These are phyloP conservation scores for Xylaria hypoxylon DNA, from an alignment of 2,329 filamentous ascomycete genomes.

Conservation along the genomic window DNA sequence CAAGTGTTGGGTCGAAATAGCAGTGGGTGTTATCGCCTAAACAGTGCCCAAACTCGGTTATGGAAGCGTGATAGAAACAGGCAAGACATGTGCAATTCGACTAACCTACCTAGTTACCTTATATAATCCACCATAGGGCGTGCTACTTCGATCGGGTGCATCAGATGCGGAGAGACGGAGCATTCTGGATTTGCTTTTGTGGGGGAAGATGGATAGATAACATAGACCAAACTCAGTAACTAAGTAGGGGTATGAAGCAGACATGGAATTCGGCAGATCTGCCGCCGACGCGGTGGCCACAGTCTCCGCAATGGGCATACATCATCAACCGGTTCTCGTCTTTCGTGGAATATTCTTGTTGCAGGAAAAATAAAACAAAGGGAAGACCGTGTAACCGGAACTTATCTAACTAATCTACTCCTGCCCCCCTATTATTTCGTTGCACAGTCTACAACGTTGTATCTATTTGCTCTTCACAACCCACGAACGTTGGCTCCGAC, in stretches of 20 bases:
- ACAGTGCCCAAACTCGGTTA: not conserved
- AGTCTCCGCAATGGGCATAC: constrained; percentile 21
- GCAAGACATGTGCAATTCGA: not conserved
- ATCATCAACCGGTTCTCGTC: constrained; percentile 15
- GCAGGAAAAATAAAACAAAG: not conserved
- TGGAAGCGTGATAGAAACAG: not conserved
- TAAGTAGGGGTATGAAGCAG: not conserved
- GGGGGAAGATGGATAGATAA: not conserved
- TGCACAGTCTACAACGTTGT: not conserved
- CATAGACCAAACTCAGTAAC: constrained; percentile 1
- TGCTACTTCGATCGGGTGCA: too few species aligned
- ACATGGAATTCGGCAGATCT: constrained; percentile 40
- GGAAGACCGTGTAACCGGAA: not conserved
- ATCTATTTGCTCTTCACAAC: not conserved
- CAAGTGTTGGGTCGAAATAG: not conserved
- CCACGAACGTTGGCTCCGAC: not conserved
- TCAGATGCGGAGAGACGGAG: too few species aligned
- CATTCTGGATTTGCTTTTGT: too few species aligned
- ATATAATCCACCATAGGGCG: not conserved
- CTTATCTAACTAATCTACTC: not conserved
- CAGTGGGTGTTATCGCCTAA: not conserved
- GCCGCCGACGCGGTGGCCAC: constrained; percentile 34
- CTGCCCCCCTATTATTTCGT: not conserved
- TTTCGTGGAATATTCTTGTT: not conserved
- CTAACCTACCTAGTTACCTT: not conserved